Conservation (phyloP, 352 stramenopile species). For the Globisporangium uncinulatum region DNA sequence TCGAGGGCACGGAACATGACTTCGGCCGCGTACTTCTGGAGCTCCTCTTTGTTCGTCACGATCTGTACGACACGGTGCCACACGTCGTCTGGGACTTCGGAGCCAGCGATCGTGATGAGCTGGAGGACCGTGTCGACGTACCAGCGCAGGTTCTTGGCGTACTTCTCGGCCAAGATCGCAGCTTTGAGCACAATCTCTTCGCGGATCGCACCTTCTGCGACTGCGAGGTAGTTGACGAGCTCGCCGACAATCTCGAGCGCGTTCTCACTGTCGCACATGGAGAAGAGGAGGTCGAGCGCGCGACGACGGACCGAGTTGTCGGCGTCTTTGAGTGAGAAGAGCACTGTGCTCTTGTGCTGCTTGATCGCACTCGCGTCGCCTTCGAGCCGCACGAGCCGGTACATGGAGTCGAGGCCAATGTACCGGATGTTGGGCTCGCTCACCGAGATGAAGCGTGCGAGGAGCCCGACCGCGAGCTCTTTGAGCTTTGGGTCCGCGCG, state of each 20-base stretch:
- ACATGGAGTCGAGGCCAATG: constrained; percentile 96
- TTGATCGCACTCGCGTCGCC: constrained; percentile 85
- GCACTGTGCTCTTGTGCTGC: constrained; percentile 93
- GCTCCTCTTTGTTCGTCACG: constrained; percentile 96
- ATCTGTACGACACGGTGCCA: constrained; percentile 99
- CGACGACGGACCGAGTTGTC: constrained; percentile 95
- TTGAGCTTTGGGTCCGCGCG: constrained; percentile 81
- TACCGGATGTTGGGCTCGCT: constrained; percentile 98
- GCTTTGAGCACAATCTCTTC: constrained; percentile 98
- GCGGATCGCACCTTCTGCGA: constrained; percentile 91
- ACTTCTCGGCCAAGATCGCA: constrained; percentile 97
- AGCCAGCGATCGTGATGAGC: constrained; percentile 93
- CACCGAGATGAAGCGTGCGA: constrained; percentile 97
- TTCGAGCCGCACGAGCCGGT: constrained; percentile 89
- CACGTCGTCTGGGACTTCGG: constrained; percentile 92
- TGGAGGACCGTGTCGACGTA: constrained; percentile 99
- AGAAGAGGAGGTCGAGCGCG: constrained; percentile 96
- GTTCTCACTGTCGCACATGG: constrained; percentile 96
- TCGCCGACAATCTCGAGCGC: constrained; percentile 95
- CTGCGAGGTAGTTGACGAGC: constrained; percentile 92
- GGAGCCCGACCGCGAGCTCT: constrained; percentile 89
- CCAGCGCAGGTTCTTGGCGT: constrained; percentile 92
- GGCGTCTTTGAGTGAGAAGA: constrained; percentile 95
- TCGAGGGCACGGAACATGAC: constrained; percentile 95
- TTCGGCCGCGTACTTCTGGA: constrained; percentile 93